Conservation (phyloP, 1,284 basidiomycete genomes). For the Inonotus hispidus region DNA sequence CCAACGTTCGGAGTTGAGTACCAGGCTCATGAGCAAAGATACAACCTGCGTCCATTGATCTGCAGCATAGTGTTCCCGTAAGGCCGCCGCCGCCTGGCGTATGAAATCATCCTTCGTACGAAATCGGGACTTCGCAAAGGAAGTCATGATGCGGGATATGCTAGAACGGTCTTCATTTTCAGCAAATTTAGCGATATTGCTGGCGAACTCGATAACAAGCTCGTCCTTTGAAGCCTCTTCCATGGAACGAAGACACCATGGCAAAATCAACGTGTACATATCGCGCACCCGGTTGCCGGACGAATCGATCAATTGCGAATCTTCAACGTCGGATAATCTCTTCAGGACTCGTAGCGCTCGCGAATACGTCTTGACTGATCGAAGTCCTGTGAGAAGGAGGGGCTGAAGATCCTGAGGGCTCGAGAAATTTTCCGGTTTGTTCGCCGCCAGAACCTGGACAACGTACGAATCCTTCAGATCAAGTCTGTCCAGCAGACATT, state of each 20-base stretch:
- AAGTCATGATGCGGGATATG: constrained; percentile 82
- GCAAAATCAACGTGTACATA: constrained; percentile 79
- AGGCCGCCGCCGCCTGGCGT: constrained; percentile 79
- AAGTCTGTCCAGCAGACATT: constrained; percentile 64
- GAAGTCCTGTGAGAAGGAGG: constrained; percentile 74
- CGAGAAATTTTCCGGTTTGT: constrained; percentile 72
- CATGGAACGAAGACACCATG: constrained; percentile 86
- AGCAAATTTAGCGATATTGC: constrained; percentile 71
- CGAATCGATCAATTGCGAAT: constrained; percentile 68
- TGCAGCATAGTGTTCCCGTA: constrained; percentile 76
- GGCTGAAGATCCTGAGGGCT: constrained; percentile 65
- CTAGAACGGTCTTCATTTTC: constrained; percentile 67
- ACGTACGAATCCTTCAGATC: constrained; percentile 67
- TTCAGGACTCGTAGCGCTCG: constrained; percentile 70
- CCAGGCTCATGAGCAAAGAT: constrained; percentile 77
- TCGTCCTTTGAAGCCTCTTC: constrained; percentile 58
- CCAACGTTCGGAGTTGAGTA: constrained; percentile 85
- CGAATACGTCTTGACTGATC: constrained; percentile 69
- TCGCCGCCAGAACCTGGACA: constrained; percentile 58
- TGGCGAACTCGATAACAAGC: constrained; percentile 64
- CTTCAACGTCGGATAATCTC: constrained; percentile 56
- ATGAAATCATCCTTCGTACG: constrained; percentile 92
- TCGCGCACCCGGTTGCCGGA: constrained; percentile 73
- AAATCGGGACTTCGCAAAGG: constrained; percentile 85
- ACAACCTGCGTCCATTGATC: constrained; percentile 74